A percentile compares a stretch with the other conserved stretches of the same genome.
Evolutionary conservation across 108 stramenopile genomes (phyloP).

Genomic region (Asterionellopsis glacialis): DNA sequence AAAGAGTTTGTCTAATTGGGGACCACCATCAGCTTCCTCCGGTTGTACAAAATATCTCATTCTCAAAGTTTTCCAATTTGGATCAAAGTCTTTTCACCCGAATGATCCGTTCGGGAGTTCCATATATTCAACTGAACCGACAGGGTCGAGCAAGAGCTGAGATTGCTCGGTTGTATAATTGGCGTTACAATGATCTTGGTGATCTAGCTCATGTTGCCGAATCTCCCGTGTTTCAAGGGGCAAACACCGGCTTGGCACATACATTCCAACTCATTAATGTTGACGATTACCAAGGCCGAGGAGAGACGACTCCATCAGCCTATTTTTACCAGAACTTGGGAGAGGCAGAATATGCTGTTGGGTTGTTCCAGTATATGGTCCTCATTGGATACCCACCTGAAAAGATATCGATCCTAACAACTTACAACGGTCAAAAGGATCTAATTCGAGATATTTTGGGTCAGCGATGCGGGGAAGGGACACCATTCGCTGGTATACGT

Average conservation of each 20-base stretch:
- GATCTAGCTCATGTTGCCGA: conserved; percentile 74
- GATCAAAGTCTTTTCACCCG: conserved; percentile 95
- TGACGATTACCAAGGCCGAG: conserved; percentile 86
- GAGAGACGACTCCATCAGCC: conserved; percentile 84
- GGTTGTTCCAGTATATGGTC: conserved; percentile 97
- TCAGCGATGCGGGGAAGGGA: conserved; percentile 80
- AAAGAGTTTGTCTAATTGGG: conserved; percentile 93
- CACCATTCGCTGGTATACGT: conserved; percentile 66
- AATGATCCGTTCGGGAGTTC: conserved; percentile 86
- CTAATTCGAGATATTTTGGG: conserved; percentile 84
- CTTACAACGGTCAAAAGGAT: conserved; percentile 98
- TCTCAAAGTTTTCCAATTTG: conserved; percentile 81
- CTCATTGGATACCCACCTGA: conserved; percentile 92
- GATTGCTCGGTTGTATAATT: conserved; percentile 86
- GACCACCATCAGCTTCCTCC: conserved; percentile 99
- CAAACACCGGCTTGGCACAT: conserved; percentile 90
- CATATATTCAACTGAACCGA: conserved; percentile 79
- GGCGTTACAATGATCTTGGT: conserved; percentile 89
- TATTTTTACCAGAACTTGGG: conserved; percentile 96
- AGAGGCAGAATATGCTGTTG: conserved; percentile 98
- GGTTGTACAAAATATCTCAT: conserved; percentile 85
- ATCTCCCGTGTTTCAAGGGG: conserved; percentile 44
- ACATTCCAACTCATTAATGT: conserved; percentile 92
- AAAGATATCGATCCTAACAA: conserved; percentile 93
- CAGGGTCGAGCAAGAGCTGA: conserved; percentile 94